Conservation (phyloP, 306 rosid species). For the Calophaca sinica region DNA sequence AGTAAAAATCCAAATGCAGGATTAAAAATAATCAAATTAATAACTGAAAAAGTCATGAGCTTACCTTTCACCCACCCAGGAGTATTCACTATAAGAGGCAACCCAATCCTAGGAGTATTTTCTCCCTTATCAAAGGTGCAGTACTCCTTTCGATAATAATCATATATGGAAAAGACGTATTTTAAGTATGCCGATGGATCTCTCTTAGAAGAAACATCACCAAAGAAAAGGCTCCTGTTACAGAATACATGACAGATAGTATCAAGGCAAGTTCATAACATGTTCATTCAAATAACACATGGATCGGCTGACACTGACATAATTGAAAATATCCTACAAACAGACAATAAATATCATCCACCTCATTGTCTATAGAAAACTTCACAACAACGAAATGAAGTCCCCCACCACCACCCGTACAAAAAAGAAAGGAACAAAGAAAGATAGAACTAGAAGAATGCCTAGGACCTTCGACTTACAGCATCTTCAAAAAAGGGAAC, state of each 20-base stretch:
- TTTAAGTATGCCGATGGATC: conserved; percentile 71
- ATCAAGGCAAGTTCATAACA: conserved; percentile 42
- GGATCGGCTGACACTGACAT: conserved; percentile 14
- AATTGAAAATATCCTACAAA: conserved; percentile 10
- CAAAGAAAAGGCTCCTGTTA: conserved; percentile 84
- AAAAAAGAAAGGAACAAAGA: not conserved
- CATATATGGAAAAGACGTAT: conserved; percentile 59
- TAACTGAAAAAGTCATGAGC: conserved; percentile 19
- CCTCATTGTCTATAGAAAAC: not conserved
- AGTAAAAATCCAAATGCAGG: conserved; percentile 33
- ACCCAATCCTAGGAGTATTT: conserved; percentile 49
- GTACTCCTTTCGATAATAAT: conserved; percentile 66
- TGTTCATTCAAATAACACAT: conserved; percentile 26
- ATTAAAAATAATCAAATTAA: conserved; percentile 27
- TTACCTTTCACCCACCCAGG: conserved; percentile 98
- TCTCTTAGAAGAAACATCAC: conserved; percentile 79
- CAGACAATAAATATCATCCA: not conserved
- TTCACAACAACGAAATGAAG: not conserved
- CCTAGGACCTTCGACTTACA: not conserved
- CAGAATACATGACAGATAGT: conserved; percentile 32
- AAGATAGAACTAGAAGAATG: not conserved
- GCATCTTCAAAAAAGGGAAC: conserved; percentile 5
- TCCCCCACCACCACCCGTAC: not conserved
- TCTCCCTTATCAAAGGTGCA: conserved; percentile 45
- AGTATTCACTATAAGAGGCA: conserved; percentile 90